A percentile compares a stretch with the other conserved stretches of the same genome.
phyloP scores from a whole-genome alignment of 345 rosid species.

The Raphanus sativus region DNA sequence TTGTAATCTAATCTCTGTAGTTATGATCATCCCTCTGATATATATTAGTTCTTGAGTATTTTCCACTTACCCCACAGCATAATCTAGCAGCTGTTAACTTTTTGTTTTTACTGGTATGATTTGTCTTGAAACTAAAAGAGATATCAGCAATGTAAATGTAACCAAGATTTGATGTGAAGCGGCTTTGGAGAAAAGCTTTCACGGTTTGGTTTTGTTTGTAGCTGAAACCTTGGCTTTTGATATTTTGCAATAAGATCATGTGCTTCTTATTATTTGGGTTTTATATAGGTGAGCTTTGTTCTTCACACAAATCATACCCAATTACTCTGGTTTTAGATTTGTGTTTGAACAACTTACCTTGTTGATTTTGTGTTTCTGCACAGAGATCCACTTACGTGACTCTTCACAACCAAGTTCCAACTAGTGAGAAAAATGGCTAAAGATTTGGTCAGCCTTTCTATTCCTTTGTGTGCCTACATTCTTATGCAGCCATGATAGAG shows the following conservation, averaged over 20 bases:
- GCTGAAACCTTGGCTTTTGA: not conserved
- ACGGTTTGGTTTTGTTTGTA: not conserved
- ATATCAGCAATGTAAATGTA: conserved; percentile 4
- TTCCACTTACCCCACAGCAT: not conserved
- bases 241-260: not conserved
- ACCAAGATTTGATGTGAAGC: conserved; percentile 12
- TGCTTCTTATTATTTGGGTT: not conserved
- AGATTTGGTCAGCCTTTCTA: conserved; percentile 64
- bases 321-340: not conserved
- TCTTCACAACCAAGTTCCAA: conserved; percentile 67
- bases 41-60: not conserved
- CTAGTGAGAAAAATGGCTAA: conserved; percentile 92
- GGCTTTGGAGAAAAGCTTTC: not conserved
- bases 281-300: not conserved
- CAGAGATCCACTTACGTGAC: conserved; percentile 91
- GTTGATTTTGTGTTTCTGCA: conserved; percentile 40
- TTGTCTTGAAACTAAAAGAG: conserved; percentile 11
- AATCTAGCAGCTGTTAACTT: not conserved
- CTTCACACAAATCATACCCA: not conserved
- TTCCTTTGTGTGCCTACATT: not conserved
- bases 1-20: conserved; percentile 28
- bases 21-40: not conserved
- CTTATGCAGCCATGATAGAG: not conserved
- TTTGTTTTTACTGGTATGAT: conserved; percentile 1
- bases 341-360: not conserved